Conservation (phyloP, 495 filamentous ascomycete genomes). For the Daldinia concentrica region DNA sequence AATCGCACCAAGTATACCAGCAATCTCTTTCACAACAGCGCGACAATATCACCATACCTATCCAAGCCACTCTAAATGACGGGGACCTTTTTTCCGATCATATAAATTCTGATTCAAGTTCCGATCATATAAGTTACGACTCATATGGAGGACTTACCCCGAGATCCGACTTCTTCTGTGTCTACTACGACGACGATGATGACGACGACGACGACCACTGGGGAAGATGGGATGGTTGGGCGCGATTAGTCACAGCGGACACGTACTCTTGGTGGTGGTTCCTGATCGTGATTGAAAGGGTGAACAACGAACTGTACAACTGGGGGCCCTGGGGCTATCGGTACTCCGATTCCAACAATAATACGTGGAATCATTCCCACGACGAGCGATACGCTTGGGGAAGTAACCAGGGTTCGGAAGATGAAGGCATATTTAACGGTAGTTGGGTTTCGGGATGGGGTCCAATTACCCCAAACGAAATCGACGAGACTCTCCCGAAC, state of each 20-base stretch:
- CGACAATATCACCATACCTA: not conserved
- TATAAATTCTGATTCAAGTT: too few species aligned
- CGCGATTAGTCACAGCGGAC: not conserved
- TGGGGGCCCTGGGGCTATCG: not conserved
- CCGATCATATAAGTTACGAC: too few species aligned
- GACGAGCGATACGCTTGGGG: not conserved
- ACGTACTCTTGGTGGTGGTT: constrained; percentile 17
- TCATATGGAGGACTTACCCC: too few species aligned
- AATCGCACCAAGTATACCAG: not conserved
- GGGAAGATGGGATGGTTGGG: not conserved
- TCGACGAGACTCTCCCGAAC: not conserved
- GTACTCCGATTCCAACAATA: not conserved
- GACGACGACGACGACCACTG: too few species aligned
- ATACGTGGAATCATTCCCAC: not conserved
- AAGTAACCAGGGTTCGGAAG: not conserved
- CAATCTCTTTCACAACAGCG: not conserved
- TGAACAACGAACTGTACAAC: not conserved
- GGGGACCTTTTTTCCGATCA: not conserved
- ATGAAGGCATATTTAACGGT: too few species aligned
- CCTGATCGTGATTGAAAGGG: not conserved
- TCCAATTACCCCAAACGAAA: not conserved
- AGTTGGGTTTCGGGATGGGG: not conserved
- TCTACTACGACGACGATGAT: too few species aligned
- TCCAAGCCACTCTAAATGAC: not conserved
- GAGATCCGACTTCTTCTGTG: too few species aligned